Evolutionary conservation across 345 rosid genomes (phyloP), one percentile per base, ranked within the genome.

Genomic region (Lumnitzera racemosa): DNA sequence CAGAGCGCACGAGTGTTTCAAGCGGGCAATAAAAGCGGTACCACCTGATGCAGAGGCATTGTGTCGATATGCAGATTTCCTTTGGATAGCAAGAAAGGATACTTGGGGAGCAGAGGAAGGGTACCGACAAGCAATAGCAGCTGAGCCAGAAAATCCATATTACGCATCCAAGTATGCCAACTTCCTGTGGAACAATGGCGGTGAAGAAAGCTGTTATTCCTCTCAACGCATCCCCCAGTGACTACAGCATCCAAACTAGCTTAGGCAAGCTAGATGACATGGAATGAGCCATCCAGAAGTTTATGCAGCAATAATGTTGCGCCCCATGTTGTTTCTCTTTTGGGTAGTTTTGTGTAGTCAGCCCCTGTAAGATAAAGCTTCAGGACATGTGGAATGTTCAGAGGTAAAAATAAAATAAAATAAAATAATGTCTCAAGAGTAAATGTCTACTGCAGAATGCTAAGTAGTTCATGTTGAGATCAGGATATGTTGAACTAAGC

Each of bases 111-210:
- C 98, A 5, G 98, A 91, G 64, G 95, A 88, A 67, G 71, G 60
- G 63, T 86, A 82, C 61, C 76, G 69, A 58, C 80, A 83, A 69
- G 95, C 98, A 27, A 57, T 86, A 47, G 72, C 74, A 1, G 80
- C 72, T 11, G 95, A 80, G 2, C 85, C 88, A 0, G 59, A 70
- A 11, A 86, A 67, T 72, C 58, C 83, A 13, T 74, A 52, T 49
- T 56, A 83, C 47, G 78, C 90, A 0, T 81, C 91, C 12, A 88
- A 70, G 61, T 86, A 91, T 20, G 96, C 91, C 1, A 61, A 65
- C 70, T 91, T 91, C 68, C 88, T 91, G 0, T 81, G 95, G 88
- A 84, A 36, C 60, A 86, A 89, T 0, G 90, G 96, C 23, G 94
- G 79, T 7, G 81, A 82, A 49, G 96, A 83, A 2, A 83, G 90